Evolutionary conservation across 2,329 filamentous ascomycete genomes (phyloP).

Genomic region (Cladophialophora carrionii): DNA sequence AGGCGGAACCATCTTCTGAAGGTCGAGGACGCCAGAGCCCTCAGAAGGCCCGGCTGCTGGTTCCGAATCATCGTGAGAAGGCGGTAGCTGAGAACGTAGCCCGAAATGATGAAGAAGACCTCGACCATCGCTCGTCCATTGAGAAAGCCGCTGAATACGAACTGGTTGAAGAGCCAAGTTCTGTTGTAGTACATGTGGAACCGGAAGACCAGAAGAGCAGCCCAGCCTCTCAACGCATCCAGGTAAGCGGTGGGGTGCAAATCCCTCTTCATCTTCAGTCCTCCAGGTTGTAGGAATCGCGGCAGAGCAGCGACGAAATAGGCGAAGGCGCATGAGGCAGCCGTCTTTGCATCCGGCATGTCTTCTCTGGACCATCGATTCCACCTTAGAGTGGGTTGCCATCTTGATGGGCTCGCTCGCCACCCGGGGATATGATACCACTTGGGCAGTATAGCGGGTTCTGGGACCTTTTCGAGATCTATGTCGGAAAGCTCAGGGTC

Average conservation of each 20-base stretch:
- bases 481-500: not conserved
- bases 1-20: constrained; percentile 50
- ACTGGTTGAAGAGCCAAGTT: constrained; percentile 27
- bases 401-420: not conserved
- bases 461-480: not conserved
- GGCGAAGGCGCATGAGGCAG: not conserved
- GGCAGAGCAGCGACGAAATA: not conserved
- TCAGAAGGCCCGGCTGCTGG: constrained; percentile 19
- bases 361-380: not conserved
- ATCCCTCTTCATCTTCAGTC: not conserved
- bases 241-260: constrained; percentile 38
- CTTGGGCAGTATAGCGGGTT: not conserved
- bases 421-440: not conserved
- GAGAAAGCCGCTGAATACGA: constrained; percentile 25
- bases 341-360: not conserved
- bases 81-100: constrained; percentile 52
- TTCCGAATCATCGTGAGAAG: constrained; percentile 40
- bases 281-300: not conserved
- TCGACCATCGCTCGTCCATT: constrained; percentile 43
- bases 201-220: constrained; percentile 34
- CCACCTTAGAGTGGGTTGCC: not conserved
- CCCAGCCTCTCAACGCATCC: constrained; percentile 39
- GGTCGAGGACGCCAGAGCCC: constrained; percentile 42
- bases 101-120: constrained; percentile 55
- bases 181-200: constrained; percentile 29